Evolutionary conservation across 2,329 filamentous ascomycete species (phyloP).

Genomic region (Scedosporium minutisporum): DNA sequence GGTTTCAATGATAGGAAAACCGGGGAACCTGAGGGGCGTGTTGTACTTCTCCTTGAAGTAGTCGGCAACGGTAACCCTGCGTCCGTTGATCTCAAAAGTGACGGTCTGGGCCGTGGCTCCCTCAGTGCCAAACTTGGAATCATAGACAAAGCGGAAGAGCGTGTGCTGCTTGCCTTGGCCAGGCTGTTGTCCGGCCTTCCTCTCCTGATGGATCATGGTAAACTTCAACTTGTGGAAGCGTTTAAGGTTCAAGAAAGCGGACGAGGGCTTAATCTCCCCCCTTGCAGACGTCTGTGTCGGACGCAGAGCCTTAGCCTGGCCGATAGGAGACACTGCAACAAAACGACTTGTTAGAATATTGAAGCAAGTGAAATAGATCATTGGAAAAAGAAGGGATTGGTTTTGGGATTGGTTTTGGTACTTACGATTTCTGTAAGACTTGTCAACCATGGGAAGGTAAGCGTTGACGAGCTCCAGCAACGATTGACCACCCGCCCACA

Average conservation of each 20-base stretch:
- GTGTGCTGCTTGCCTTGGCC: conserved; percentile 36
- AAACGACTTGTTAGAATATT: too few species aligned
- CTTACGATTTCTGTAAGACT: conserved; percentile 9
- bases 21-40: conserved; percentile 32
- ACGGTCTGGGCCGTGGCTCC: conserved; percentile 42
- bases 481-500: conserved; percentile 51
- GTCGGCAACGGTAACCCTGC: conserved; percentile 37
- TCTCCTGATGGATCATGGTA: conserved; percentile 38
- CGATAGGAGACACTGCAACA: not conserved
- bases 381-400: not conserved
- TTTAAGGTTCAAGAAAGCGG: conserved; percentile 44
- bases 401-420: not conserved
- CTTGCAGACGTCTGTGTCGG: not conserved
- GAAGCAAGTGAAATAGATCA: not conserved
- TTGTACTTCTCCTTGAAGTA: conserved; percentile 50
- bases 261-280: conserved; percentile 27
- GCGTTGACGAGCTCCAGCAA: conserved; percentile 24
- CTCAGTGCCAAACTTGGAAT: conserved; percentile 28
- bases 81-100: conserved; percentile 42
- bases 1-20: conserved; percentile 49
- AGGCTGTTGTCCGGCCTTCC: conserved; percentile 23
- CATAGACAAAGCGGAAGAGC: conserved; percentile 41
- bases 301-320: not conserved
- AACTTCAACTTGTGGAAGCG: conserved; percentile 48
- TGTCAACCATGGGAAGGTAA: not conserved